A percentile compares a stretch with the other conserved stretches of the same genome.
phyloP scores from a whole-genome alignment of 352 stramenopile genomes.

The Phytopythium ostracodes region DNA sequence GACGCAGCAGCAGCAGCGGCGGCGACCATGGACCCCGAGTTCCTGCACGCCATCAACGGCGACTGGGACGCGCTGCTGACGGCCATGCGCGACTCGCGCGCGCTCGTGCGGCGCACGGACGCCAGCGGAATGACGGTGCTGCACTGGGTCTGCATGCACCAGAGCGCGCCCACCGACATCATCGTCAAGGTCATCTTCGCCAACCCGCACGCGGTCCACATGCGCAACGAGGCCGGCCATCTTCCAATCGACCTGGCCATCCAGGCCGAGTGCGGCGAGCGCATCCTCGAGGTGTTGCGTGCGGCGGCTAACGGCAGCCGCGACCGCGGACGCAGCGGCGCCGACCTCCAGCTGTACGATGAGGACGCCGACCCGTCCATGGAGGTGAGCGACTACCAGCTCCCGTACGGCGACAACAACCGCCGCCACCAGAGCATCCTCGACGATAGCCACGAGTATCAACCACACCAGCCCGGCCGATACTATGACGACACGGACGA shows the following conservation, averaged over 20 bases:
- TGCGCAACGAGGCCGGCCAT: constrained; percentile 72
- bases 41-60: constrained; percentile 75
- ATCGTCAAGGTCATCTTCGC: constrained; percentile 79
- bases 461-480: constrained; percentile 19
- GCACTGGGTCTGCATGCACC: constrained; percentile 80
- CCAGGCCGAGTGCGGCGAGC: constrained; percentile 70
- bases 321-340: constrained; percentile 20
- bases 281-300: constrained; percentile 66
- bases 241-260: constrained; percentile 69
- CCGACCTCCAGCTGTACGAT: constrained; percentile 21
- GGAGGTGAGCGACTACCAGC: constrained; percentile 37
- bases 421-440: constrained; percentile 27
- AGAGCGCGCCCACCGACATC: constrained; percentile 65
- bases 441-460: constrained; percentile 24
- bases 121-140: constrained; percentile 72
- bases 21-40: constrained; percentile 58
- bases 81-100: constrained; percentile 56
- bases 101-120: constrained; percentile 56
- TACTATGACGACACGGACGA: constrained; percentile 34
- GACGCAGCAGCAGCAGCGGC: no score
- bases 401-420: constrained; percentile 34
- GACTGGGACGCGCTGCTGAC: constrained; percentile 72
- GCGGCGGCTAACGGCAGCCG: constrained; percentile 38
- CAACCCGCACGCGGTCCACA: constrained; percentile 65
- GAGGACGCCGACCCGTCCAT: constrained; percentile 29